Base-by-base conservation (phyloP, 179 eudicot species). In the Heliamphora pulchella region DNA sequence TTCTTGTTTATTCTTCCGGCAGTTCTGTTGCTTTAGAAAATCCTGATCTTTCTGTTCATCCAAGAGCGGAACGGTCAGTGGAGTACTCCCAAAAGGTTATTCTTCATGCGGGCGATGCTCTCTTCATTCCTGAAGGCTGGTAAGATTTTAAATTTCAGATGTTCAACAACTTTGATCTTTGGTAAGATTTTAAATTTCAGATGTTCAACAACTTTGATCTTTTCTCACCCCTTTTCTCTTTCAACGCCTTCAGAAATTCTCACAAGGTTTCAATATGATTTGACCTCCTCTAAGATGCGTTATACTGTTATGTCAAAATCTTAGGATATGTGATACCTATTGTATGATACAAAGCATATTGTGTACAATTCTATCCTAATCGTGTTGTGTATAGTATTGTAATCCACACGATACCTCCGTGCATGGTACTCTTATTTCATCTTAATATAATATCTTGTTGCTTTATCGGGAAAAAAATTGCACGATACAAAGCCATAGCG, bases 41-140 rank as follows among this genome's bases (percentile, higher is more conserved):
- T 65, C 90, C 92, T 66, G 90, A 95, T 81, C 84, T 87, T 82
- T 85, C 91, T 20, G 76, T 73, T 82, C 88, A 90, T 84, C 97
- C 97, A 84, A 89, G 92, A 87, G 91, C 92, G 71, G 79, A 84
- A 82, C 80, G 22, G 66, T 85, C 85, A 3, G 70, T 31, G 76
- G 88, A 89, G 53, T 80, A 71, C 81, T 93, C 97, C 54, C 97
- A 91, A 82, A 91, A 87, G 86, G 87, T 88, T 75, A 72, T 82
- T 81, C 97, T 95, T 81, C 88, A 85, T 82, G 97, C 71, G 57
- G 98, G 98, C 54, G 97, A 95, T 86, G 93, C 92, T 15, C 91
- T 95, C 48, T 90, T 93, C 83, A 91, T 95, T 78, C 98, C 98
- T 50, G 97, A 95, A 88, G 97, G 98, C 89, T 95, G 98, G 98